A percentile compares a stretch with the other conserved stretches of the same genome.
Evolutionary conservation across 352 stramenopile genomes (phyloP).

Genomic region (Phytopythium aichiense): DNA sequence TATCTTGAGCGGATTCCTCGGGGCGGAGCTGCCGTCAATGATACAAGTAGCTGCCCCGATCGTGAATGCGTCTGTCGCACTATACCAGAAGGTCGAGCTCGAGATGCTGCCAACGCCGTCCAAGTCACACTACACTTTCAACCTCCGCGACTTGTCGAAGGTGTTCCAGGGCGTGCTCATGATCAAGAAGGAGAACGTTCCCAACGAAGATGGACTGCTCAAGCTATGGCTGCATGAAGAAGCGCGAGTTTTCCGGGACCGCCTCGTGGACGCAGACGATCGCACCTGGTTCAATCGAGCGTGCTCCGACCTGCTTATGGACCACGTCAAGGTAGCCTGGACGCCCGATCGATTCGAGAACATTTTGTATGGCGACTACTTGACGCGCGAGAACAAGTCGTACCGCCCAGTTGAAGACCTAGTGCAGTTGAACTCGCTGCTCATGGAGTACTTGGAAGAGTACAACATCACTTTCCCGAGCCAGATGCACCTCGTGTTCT

Average conservation of each 20-base stretch:
- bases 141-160: slow-evolving; percentile 91
- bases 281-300: slow-evolving; percentile 83
- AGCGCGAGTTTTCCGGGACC: slow-evolving; percentile 90
- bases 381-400: slow-evolving; percentile 71
- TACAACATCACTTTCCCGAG: slow-evolving; percentile 93
- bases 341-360: slow-evolving; percentile 65
- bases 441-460: slow-evolving; percentile 91
- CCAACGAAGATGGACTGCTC: slow-evolving; percentile 67
- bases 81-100: slow-evolving; percentile 87
- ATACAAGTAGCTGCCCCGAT: slow-evolving; percentile 72
- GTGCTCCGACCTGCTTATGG: slow-evolving; percentile 69
- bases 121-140: slow-evolving; percentile 95
- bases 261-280: slow-evolving; percentile 85
- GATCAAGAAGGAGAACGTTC: slow-evolving; percentile 78
- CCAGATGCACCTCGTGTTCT: slow-evolving; percentile 95
- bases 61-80: slow-evolving; percentile 81
- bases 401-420: slow-evolving; percentile 76
- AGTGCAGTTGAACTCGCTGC: slow-evolving; percentile 59
- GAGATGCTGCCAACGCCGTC: slow-evolving; percentile 89
- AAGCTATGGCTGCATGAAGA: slow-evolving; percentile 92
- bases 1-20: slow-evolving; percentile 88
- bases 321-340: slow-evolving; percentile 63
- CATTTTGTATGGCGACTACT: slow-evolving; percentile 89
- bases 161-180: slow-evolving; percentile 94
- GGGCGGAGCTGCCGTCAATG: slow-evolving; percentile 59